These are phyloP conservation scores for Yamadazyma akitaensis DNA, from an alignment of 805 yeast species.

Conservation along the genomic window DNA sequence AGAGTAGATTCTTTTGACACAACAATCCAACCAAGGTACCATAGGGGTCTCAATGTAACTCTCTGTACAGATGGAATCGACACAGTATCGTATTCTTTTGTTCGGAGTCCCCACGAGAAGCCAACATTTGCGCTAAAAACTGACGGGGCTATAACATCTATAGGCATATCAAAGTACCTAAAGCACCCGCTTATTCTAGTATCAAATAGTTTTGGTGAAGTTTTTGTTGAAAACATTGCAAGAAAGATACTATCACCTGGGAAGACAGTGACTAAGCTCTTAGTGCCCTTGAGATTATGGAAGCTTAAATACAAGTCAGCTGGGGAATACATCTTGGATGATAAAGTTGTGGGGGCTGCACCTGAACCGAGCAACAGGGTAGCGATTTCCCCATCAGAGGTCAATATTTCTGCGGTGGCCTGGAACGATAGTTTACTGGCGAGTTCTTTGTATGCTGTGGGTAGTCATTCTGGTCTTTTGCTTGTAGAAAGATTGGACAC, in stretches of 20 bases:
- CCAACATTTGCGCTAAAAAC: conserved; percentile 27
- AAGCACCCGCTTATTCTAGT: conserved; percentile 37
- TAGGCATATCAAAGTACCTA: conserved; percentile 27
- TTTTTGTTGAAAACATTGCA: conserved; percentile 35
- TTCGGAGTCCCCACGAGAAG: conserved; percentile 33
- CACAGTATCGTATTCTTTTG: conserved; percentile 25
- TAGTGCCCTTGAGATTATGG: conserved; percentile 42
- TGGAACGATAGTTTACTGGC: conserved; percentile 53
- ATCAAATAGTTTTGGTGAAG: conserved; percentile 35
- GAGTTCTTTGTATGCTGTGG: conserved; percentile 53
- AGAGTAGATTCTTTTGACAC: conserved; percentile 25
- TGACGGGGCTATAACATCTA: conserved; percentile 29
- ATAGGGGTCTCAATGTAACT: conserved; percentile 24
- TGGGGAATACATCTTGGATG: conserved; percentile 17
- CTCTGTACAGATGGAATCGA: conserved; percentile 28
- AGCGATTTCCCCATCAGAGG: conserved; percentile 45
- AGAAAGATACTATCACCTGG: conserved; percentile 34
- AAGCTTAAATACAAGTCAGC: conserved; percentile 16
- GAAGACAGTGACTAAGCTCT: conserved; percentile 33
- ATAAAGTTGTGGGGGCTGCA: conserved; percentile 27
- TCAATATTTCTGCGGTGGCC: conserved; percentile 45
- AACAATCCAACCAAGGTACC: conserved; percentile 27
- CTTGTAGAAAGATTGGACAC: conserved; percentile 42
- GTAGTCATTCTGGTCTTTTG: conserved; percentile 49
- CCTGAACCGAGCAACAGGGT: conserved; percentile 24